A percentile compares a stretch with the other conserved stretches of the same genome.
phyloP scores from a whole-genome alignment of 495 filamentous ascomycete species.

The Collariella sp. region DNA sequence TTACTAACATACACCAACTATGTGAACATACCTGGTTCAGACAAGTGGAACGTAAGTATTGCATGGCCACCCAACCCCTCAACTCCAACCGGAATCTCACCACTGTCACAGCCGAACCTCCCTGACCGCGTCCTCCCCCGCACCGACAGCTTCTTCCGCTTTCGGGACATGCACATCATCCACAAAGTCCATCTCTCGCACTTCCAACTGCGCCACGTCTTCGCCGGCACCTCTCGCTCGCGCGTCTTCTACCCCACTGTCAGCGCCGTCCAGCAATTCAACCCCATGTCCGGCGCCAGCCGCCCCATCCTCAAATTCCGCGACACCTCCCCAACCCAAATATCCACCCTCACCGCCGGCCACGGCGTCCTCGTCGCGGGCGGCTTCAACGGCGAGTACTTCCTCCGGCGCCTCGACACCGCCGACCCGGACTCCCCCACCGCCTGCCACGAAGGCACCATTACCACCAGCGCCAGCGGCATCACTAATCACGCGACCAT shows the following conservation, averaged over 20 bases:
- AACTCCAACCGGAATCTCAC: neutral
- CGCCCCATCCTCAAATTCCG: constrained; percentile 56
- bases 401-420: constrained; percentile 47
- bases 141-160: constrained; percentile 56
- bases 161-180: constrained; percentile 59
- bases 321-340: constrained; percentile 40
- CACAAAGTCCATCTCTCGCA: constrained; percentile 61
- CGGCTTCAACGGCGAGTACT: constrained; percentile 75
- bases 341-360: constrained; percentile 63
- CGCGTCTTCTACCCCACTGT: constrained; percentile 67
- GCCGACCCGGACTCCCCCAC: constrained; percentile 32
- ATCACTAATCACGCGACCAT: constrained; percentile 86
- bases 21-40: constrained; percentile 36
- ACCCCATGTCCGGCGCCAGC: constrained; percentile 41
- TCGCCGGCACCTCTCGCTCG: constrained; percentile 64
- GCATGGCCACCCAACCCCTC: neutral
- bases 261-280: constrained; percentile 47
- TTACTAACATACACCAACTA: constrained; percentile 51
- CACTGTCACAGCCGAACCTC: constrained; percentile 18
- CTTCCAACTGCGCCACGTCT: constrained; percentile 82
- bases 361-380: constrained; percentile 68
- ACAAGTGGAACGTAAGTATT: constrained; percentile 31
- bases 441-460: constrained; percentile 49
- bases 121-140: constrained; percentile 31
- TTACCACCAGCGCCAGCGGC: constrained; percentile 58